A percentile compares a stretch with the other conserved stretches of the same genome.
Conservation (phyloP, 2,329 filamentous ascomycete species). For the Penicillium fuscoglaucum region DNA sequence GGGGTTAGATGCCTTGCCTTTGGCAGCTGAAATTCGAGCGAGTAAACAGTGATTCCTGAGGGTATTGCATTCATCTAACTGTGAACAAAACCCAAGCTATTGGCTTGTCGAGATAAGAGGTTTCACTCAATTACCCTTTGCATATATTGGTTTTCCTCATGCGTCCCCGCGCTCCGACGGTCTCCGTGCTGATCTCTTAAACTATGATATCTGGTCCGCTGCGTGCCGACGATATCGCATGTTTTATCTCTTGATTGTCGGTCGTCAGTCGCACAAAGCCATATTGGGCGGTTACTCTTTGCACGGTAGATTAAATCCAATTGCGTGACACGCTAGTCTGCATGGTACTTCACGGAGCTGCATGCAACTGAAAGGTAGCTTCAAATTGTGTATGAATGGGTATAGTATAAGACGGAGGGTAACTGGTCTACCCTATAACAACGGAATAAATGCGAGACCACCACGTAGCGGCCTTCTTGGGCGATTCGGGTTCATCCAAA, state of each 20-base stretch:
- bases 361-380: not conserved
- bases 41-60: not conserved
- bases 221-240: not conserved
- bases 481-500: constrained; percentile 10
- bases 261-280: not conserved
- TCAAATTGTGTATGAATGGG: not conserved
- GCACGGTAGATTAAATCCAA: not conserved
- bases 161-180: constrained; percentile 22
- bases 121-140: not conserved
- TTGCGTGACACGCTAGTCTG: not conserved
- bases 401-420: not conserved
- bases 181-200: constrained; percentile 21
- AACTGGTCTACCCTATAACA: constrained; percentile 25
- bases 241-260: too few relatives aligned
- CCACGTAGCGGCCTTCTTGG: constrained; percentile 12
- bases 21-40: not conserved
- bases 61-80: too few relatives aligned
- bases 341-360: not conserved
- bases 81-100: too few relatives aligned
- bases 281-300: not conserved
- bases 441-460: constrained; percentile 24
- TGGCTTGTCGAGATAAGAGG: not conserved
- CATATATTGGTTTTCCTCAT: constrained; percentile 1
- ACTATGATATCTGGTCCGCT: not conserved
- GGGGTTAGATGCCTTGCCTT: not conserved